Percentiles rank a stretch among this genome's conserved stretches.
Conservation (phyloP, 148 eudicot species). For the Simmondsia chinensis region DNA sequence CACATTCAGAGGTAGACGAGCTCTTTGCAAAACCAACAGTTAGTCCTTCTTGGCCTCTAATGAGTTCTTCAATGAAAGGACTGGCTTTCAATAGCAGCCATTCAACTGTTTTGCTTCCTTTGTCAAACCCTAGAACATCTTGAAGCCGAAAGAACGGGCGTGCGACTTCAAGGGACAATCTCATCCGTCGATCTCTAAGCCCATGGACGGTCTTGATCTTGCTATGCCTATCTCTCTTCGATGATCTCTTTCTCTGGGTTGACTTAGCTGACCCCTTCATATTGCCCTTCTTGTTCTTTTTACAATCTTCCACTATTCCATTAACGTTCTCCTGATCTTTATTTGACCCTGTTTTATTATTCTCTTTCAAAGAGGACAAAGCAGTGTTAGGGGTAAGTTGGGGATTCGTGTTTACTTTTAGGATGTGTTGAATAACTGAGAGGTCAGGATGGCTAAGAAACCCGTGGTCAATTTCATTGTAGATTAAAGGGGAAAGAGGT, state of each 20-base stretch:
- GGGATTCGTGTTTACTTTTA: conserved; percentile 4
- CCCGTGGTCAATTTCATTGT: conserved; percentile 6
- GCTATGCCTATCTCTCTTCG: conserved; percentile 65
- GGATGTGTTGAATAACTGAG: conserved; percentile 14
- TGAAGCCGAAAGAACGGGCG: conserved; percentile 47
- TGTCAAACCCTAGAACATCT: conserved; percentile 51
- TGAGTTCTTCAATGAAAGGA: conserved; percentile 37
- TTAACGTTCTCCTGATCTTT: conserved; percentile 3
- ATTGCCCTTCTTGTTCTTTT: neutral
- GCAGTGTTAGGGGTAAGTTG: neutral
- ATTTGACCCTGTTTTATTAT: conserved; percentile 5
- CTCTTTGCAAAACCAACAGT: conserved; percentile 25
- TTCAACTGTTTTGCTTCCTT: conserved; percentile 54
- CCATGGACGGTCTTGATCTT: conserved; percentile 66
- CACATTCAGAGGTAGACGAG: conserved; percentile 40
- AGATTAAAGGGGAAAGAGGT: conserved; percentile 10
- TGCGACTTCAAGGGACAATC: conserved; percentile 62
- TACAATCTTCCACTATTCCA: conserved; percentile 4
- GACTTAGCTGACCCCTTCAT: neutral
- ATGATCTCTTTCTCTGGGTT: conserved; percentile 25
- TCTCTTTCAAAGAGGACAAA: conserved; percentile 6
- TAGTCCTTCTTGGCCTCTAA: conserved; percentile 17
- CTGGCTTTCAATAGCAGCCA: conserved; percentile 46
- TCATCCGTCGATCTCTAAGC: conserved; percentile 60
- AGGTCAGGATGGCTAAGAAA: conserved; percentile 14